Percentiles rank a stretch among this genome's conserved stretches.
These are phyloP conservation scores for Kernera saxatilis DNA, from an alignment of 345 rosid species.

Conservation along the genomic window DNA sequence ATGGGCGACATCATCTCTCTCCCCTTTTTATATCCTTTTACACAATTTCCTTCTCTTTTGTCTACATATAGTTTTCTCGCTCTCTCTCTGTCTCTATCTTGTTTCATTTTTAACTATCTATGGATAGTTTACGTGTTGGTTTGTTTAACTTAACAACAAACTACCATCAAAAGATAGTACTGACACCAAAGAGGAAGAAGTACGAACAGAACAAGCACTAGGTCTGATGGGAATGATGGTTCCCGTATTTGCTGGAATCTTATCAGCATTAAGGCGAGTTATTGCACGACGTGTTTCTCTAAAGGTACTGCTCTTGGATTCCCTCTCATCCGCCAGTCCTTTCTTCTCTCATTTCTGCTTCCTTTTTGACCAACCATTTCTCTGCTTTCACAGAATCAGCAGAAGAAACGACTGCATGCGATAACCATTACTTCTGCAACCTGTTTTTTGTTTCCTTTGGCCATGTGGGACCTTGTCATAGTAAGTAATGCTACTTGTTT, in stretches of 20 bases:
- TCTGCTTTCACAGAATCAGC: constrained; percentile 59
- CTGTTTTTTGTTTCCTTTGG: constrained; percentile 89
- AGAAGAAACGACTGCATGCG: constrained; percentile 86
- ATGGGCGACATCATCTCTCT: constrained; percentile 81
- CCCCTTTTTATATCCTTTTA: constrained; percentile 87
- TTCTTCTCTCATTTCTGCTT: not conserved
- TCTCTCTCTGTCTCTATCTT: not conserved
- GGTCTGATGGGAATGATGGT: constrained; percentile 71
- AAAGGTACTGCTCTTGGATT: constrained; percentile 48
- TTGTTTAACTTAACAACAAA: constrained; percentile 51
- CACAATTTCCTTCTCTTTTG: not conserved
- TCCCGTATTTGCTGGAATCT: constrained; percentile 91
- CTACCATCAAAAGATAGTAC: constrained; percentile 55
- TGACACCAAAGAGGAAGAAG: constrained; percentile 36
- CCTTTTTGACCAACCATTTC: not conserved
- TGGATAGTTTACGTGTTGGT: constrained; percentile 5
- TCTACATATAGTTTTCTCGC: not conserved
- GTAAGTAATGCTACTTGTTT: constrained; percentile 45
- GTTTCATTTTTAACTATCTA: not conserved
- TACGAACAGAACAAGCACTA: constrained; percentile 46
- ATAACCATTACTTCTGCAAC: constrained; percentile 83
- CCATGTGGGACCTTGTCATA: constrained; percentile 92
- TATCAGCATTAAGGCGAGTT: constrained; percentile 89
- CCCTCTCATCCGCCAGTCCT: not conserved
- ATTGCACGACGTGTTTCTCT: constrained; percentile 92